A percentile compares a stretch with the other conserved stretches of the same genome.
Evolutionary conservation across 805 yeast species (phyloP).

Genomic region (Jamesozyma spencerorum): DNA sequence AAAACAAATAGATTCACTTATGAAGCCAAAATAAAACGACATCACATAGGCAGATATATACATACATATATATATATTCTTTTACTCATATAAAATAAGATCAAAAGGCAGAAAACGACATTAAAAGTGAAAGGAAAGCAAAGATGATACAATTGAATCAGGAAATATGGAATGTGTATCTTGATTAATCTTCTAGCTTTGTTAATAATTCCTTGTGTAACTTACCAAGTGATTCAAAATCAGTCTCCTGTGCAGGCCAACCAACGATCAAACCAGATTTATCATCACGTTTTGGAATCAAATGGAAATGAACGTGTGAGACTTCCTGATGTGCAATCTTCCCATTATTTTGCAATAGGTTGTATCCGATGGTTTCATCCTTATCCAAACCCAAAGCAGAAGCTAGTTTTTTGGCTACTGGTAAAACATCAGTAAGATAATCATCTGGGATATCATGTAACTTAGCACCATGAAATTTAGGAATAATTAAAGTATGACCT

Average conservation of each 20-base stretch:
- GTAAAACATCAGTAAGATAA: slow-evolving; percentile 73
- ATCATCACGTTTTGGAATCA: slow-evolving; percentile 76
- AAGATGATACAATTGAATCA: too few species aligned
- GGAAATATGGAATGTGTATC: too few species aligned
- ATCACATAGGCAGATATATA: background rate
- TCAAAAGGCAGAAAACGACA: too few species aligned
- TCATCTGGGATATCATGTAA: slow-evolving; percentile 91
- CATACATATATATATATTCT: background rate
- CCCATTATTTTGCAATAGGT: slow-evolving; percentile 87
- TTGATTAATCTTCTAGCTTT: slow-evolving; percentile 28
- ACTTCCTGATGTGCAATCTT: slow-evolving; percentile 92
- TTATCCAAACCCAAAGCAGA: slow-evolving; percentile 55
- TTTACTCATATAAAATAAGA: slow-evolving; percentile 1
- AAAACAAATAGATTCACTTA: too few species aligned
- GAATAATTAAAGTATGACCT: slow-evolving; percentile 85
- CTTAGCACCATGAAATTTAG: slow-evolving; percentile 89
- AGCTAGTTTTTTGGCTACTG: slow-evolving; percentile 80
- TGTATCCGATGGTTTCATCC: slow-evolving; percentile 63
- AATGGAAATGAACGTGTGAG: slow-evolving; percentile 93
- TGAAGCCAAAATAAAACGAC: too few species aligned
- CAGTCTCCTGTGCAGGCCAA: slow-evolving; percentile 87
- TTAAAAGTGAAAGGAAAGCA: too few species aligned
- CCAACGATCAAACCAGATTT: slow-evolving; percentile 76
- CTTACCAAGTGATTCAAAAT: slow-evolving; percentile 60
- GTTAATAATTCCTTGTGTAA: slow-evolving; percentile 52